A percentile compares a stretch with the other conserved stretches of the same genome.
Conservation (phyloP, 208 protist species). For the Crithidia acanthocephali region DNA sequence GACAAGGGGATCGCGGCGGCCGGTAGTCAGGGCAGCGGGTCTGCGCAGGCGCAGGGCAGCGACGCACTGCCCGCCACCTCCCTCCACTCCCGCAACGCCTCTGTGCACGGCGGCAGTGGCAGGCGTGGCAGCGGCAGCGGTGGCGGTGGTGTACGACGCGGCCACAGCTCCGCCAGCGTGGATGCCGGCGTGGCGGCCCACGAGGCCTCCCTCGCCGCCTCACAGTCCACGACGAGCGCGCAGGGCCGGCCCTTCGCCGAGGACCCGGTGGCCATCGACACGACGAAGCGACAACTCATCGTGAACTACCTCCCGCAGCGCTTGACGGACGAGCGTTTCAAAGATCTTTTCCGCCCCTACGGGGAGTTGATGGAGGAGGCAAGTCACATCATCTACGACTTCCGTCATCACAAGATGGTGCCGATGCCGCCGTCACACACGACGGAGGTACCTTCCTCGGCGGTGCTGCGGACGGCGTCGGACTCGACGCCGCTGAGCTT, state of each 20-base stretch:
- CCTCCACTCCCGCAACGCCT: background rate
- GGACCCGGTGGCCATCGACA: constrained; percentile 60
- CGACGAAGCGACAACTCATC: constrained; percentile 62
- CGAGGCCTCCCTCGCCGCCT: background rate
- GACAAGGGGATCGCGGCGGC: background rate
- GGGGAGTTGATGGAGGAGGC: constrained; percentile 43
- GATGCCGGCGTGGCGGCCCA: background rate
- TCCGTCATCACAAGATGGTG: constrained; percentile 29
- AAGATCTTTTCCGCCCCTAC: constrained; percentile 50
- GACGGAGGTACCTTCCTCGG: background rate
- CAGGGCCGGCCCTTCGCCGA: constrained; percentile 46
- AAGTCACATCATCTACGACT: constrained; percentile 70
- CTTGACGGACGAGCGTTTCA: constrained; percentile 54
- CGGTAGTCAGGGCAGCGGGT: background rate
- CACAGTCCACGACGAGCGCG: constrained; percentile 1
- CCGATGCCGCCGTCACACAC: background rate
- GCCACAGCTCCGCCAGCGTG: background rate
- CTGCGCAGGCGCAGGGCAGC: background rate
- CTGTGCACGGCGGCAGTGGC: background rate
- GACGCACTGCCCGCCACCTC: background rate
- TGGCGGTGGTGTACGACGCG: background rate
- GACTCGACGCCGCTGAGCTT: constrained; percentile 1
- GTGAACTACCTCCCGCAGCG: constrained; percentile 70
- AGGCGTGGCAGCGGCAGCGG: background rate
- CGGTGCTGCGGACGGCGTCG: background rate